Conservation (phyloP, 192 early-diverging fungal species). For the Phycomyces blakesleeanus region DNA sequence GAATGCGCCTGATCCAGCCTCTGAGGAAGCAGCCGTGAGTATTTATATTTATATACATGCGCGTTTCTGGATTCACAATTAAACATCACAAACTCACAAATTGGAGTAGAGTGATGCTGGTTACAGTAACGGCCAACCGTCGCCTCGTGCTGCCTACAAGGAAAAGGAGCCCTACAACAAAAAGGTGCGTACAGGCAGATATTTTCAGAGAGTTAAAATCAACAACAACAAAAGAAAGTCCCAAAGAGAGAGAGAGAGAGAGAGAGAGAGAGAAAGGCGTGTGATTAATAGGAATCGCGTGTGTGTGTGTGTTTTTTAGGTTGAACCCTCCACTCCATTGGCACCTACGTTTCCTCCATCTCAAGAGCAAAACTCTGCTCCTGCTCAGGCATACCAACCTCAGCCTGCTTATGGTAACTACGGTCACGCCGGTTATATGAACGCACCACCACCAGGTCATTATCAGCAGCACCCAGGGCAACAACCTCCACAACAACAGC, state of each 20-base stretch:
- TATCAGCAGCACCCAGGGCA: not conserved
- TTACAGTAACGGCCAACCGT: not conserved
- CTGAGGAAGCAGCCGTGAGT: slow-evolving; percentile 5
- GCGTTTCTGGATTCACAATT: not conserved
- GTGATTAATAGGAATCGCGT: too few relatives aligned
- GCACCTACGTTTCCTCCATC: not conserved
- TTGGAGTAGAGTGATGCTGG: not conserved
- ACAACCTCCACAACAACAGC: not conserved
- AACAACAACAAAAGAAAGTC: too few relatives aligned
- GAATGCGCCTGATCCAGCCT: slow-evolving; percentile 67
- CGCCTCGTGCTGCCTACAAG: not conserved
- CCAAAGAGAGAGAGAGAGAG: too few relatives aligned
- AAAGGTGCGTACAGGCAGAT: too few relatives aligned
- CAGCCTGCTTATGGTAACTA: slow-evolving; percentile 4
- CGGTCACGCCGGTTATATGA: slow-evolving; percentile 8
- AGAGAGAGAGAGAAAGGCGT: too few relatives aligned
- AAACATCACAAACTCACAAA: not conserved
- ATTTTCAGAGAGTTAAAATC: not conserved
- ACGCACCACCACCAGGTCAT: not conserved
- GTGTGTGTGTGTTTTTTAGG: too few relatives aligned
- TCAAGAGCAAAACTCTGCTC: not conserved
- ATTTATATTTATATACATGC: too few relatives aligned
- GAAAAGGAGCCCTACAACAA: not conserved
- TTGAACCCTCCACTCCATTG: not conserved
- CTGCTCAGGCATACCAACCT: not conserved